Conservation (phyloP, 2,329 filamentous ascomycete species). For the Fusarium newnesense region DNA sequence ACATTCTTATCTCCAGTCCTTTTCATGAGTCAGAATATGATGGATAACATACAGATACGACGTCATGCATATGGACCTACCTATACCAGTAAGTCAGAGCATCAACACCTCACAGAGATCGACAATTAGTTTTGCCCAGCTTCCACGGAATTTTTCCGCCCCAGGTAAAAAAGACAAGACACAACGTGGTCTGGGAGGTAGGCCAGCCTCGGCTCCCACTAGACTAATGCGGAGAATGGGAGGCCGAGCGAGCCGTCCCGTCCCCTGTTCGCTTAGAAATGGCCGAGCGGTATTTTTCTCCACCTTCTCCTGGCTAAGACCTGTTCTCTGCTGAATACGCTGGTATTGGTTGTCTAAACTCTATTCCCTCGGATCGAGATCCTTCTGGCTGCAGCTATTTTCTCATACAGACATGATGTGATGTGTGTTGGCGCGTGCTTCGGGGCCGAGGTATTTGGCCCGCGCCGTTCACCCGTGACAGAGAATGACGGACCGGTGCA, state of each 20-base stretch:
- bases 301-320: not conserved
- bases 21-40: not conserved
- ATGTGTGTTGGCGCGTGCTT: not conserved
- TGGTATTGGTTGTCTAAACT: not conserved
- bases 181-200: no score
- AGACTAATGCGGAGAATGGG: not conserved
- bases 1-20: not conserved
- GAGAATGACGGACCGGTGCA: not conserved
- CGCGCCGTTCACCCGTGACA: not conserved
- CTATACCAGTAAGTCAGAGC: not conserved
- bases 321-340: not conserved
- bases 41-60: not conserved
- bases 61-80: not conserved
- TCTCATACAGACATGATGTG: not conserved
- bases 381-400: not conserved
- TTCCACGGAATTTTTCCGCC: not conserved
- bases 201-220: not conserved
- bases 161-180: no score
- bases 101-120: no score
- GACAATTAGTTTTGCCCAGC: no score
- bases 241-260: not conserved
- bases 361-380: accelerated
- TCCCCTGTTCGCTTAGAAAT: not conserved
- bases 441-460: not conserved
- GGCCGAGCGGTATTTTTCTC: not conserved